Conservation (phyloP, 352 stramenopile genomes). For the Phytopythium sindhum region DNA sequence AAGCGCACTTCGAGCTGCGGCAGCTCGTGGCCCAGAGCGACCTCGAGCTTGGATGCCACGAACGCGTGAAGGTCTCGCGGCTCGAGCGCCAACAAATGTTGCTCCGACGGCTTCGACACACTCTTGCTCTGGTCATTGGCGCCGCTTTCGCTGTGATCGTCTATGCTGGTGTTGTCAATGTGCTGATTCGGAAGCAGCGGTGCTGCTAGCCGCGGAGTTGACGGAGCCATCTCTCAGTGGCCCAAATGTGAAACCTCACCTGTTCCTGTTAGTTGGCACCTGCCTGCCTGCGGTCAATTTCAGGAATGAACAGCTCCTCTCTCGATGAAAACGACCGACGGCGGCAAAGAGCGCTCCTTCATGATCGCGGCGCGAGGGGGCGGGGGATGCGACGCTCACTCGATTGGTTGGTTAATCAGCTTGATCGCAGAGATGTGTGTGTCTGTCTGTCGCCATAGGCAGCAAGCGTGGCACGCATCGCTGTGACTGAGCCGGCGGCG, state of each 20-base stretch:
- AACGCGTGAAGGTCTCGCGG: constrained; percentile 17
- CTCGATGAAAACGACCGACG: background rate
- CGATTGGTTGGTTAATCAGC: background rate
- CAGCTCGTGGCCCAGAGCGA: constrained; percentile 9
- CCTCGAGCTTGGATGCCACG: constrained; percentile 18
- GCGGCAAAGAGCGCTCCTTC: constrained; percentile 1
- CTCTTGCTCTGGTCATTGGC: constrained; percentile 1
- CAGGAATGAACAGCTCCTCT: background rate
- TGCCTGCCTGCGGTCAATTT: background rate
- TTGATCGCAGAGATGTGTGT: background rate
- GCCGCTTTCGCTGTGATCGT: background rate
- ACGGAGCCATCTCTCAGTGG: background rate
- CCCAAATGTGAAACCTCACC: no score
- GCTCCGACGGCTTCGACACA: constrained; percentile 5
- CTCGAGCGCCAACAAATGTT: constrained; percentile 17
- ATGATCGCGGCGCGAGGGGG: background rate
- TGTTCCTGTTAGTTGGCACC: background rate
- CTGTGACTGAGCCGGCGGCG: background rate
- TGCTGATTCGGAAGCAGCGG: background rate
- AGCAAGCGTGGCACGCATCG: background rate
- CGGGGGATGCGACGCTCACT: background rate
- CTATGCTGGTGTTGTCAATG: background rate
- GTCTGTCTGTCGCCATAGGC: background rate
- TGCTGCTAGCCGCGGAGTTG: background rate
- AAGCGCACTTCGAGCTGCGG: constrained; percentile 25